phyloP scores from a whole-genome alignment of 192 early-diverging fungal genomes.

The Mortierella antarctica region DNA sequence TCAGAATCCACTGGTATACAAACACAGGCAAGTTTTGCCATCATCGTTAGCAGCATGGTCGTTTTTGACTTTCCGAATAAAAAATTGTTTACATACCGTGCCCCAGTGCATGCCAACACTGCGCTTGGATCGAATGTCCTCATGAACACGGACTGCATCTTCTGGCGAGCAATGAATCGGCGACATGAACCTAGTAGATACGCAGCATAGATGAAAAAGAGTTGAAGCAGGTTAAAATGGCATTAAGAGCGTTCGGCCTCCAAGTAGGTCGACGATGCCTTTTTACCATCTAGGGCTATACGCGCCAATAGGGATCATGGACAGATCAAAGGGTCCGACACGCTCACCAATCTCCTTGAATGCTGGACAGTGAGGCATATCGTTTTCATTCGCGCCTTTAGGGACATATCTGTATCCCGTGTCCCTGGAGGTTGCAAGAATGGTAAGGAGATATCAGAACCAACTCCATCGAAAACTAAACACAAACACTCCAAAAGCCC shows the following conservation, averaged over 20 bases:
- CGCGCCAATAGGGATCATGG: slow-evolving; percentile 88
- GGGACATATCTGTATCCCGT: slow-evolving; percentile 81
- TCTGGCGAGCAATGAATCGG: slow-evolving; percentile 83
- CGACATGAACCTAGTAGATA: slow-evolving; percentile 64
- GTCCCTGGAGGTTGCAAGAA: slow-evolving; percentile 62
- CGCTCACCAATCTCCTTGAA: slow-evolving; percentile 85
- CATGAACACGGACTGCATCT: slow-evolving; percentile 83
- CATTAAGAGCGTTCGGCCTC: background rate
- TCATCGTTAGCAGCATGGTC: background rate
- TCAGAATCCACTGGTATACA: slow-evolving; percentile 68
- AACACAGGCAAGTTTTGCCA: background rate
- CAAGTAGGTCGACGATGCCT: background rate
- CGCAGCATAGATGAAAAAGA: background rate
- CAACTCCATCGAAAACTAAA: background rate
- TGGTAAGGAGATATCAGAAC: slow-evolving; percentile 28
- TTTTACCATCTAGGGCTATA: slow-evolving; percentile 72
- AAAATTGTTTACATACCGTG: slow-evolving; percentile 51
- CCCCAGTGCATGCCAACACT: slow-evolving; percentile 90
- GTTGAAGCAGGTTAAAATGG: background rate
- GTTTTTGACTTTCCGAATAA: background rate
- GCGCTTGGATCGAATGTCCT: slow-evolving; percentile 73
- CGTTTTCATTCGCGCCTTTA: slow-evolving; percentile 53
- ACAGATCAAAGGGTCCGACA: slow-evolving; percentile 78
- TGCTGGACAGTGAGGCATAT: slow-evolving; percentile 77
- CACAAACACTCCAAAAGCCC: background rate